Conservation (phyloP, 139 green algal species). For the Chlorella sp. region DNA sequence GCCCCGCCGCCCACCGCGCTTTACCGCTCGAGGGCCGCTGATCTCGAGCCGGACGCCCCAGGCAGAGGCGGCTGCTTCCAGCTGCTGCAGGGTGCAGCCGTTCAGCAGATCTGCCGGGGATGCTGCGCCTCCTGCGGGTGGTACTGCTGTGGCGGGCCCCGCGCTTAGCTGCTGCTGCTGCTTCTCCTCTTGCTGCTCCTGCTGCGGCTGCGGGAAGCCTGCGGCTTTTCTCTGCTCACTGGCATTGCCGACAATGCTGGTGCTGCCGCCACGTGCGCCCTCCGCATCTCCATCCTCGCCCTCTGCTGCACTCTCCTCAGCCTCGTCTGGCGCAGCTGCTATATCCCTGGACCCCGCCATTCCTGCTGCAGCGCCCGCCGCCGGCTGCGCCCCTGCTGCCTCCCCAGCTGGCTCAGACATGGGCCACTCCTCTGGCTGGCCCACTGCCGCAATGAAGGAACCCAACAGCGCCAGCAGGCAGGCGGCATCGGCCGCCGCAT, state of each 20-base stretch:
- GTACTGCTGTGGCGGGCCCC: no score
- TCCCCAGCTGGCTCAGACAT: neutral
- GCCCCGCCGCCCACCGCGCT: neutral
- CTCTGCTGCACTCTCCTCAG: neutral
- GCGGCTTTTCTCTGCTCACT: neutral
- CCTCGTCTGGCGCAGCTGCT: neutral
- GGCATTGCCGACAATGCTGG: neutral
- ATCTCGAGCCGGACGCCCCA: conserved; percentile 32
- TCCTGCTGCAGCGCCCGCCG: neutral
- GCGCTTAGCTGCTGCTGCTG: no score
- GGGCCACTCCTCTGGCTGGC: neutral
- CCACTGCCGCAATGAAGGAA: conserved; percentile 26
- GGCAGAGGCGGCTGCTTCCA: neutral
- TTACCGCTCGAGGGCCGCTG: conserved; percentile 1
- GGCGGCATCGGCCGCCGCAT: conserved; percentile 56
- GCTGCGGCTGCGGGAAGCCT: neutral
- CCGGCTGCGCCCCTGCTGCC: neutral
- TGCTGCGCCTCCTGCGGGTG: no score
- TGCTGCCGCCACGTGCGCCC: neutral
- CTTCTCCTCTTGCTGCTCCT: neutral
- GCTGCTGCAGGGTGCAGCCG: conserved; percentile 1
- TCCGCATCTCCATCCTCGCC: neutral
- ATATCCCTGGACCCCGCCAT: neutral
- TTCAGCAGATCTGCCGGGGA: neutral
- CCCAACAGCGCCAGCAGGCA: conserved; percentile 56